Conservation (phyloP, 1,139 yeast genomes). For the Taiozyma sp. region DNA sequence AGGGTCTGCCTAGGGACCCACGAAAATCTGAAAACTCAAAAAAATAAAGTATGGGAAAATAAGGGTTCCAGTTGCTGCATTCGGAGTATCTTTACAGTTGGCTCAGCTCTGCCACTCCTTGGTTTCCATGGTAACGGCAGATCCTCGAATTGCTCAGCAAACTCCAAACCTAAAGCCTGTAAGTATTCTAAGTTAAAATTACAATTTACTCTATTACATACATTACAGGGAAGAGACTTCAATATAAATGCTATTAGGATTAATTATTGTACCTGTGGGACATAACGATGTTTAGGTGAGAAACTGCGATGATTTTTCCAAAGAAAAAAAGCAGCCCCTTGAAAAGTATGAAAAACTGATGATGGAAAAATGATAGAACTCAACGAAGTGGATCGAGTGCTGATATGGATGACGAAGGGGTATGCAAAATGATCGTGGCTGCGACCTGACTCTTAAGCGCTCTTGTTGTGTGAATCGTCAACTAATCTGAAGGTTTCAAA, state of each 20-base stretch:
- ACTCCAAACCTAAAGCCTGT: not conserved
- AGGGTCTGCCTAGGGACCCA: no score
- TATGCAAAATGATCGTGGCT: not conserved
- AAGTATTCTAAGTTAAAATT: no score
- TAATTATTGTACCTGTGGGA: not conserved
- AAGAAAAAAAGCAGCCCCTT: not conserved
- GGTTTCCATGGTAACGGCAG: no score
- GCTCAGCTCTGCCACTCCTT: no score
- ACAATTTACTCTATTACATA: no score
- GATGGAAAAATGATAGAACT: not conserved
- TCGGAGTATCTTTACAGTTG: no score
- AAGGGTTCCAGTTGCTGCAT: no score
- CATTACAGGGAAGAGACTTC: not conserved
- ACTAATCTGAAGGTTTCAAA: not conserved
- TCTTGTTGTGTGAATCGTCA: not conserved
- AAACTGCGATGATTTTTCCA: not conserved
- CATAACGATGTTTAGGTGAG: not conserved
- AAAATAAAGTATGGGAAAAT: no score
- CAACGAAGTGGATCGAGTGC: not conserved
- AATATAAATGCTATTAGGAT: not conserved
- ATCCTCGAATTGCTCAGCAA: not conserved
- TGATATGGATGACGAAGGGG: not conserved
- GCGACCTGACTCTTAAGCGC: not conserved
- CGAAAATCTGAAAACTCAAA: no score
- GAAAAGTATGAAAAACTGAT: not conserved